Evolutionary conservation across 345 rosid genomes (phyloP).

Genomic region (Firmiana major): DNA sequence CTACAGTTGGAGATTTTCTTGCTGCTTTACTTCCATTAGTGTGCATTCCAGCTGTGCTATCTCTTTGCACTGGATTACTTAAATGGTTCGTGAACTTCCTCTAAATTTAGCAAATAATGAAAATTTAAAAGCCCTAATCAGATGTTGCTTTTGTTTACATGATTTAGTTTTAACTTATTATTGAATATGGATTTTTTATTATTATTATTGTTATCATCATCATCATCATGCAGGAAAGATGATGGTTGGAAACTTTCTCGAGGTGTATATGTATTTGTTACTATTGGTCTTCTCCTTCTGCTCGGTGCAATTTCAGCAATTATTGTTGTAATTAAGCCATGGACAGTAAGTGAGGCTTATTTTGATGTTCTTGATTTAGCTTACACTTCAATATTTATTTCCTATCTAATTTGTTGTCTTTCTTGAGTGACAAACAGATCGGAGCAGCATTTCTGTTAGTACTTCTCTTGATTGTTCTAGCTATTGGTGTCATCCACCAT

Average conservation of each 20-base stretch:
- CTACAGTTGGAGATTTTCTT: slow-evolving; percentile 86
- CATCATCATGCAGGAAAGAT: slow-evolving; percentile 73
- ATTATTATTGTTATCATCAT: neutral
- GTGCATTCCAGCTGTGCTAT: slow-evolving; percentile 86
- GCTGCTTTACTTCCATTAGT: slow-evolving; percentile 95
- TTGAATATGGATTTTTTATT: slow-evolving; percentile 17
- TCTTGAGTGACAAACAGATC: slow-evolving; percentile 53
- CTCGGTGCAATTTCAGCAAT: slow-evolving; percentile 94
- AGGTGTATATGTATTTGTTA: slow-evolving; percentile 77
- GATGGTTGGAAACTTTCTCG: slow-evolving; percentile 94
- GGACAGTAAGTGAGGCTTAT: slow-evolving; percentile 68
- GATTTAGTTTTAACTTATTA: slow-evolving; percentile 10
- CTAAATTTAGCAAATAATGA: slow-evolving; percentile 18
- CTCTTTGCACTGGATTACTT: slow-evolving; percentile 85
- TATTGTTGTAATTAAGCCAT: slow-evolving; percentile 69
- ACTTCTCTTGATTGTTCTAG: slow-evolving; percentile 83
- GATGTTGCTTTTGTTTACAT: neutral
- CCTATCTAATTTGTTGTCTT: slow-evolving; percentile 27
- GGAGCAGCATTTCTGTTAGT: slow-evolving; percentile 89
- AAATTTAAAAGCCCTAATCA: slow-evolving; percentile 7
- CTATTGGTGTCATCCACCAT: slow-evolving; percentile 88
- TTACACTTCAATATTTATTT: slow-evolving; percentile 12
- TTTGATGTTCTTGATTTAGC: slow-evolving; percentile 10
- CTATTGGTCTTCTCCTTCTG: slow-evolving; percentile 86
- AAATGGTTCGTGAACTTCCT: slow-evolving; percentile 63